Base-by-base conservation (phyloP, 73 alveolate species). In the Effrenium voratum region DNA sequence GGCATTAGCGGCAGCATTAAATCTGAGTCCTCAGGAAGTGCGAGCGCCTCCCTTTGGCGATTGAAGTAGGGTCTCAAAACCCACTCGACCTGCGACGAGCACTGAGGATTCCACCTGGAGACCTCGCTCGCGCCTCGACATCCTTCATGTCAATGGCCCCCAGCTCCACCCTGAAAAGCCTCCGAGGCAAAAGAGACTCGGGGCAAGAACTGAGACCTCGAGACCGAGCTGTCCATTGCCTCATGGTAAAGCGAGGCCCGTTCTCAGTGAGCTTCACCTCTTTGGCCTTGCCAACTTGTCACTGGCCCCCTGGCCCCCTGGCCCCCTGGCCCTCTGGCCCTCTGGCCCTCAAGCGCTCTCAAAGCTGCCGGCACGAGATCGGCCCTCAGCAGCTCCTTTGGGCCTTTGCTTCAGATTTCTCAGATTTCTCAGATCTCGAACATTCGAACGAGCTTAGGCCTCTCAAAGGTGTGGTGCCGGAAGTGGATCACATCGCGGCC, bases 161-260 rank as follows among this genome's bases (percentile, higher is more conserved):
- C 44, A 99, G 99, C 52, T 99, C 99, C 57, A 99, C 99, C 91
- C 99, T 99, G 84, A 99, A 99, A 24, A 99, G 99, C 99, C 95
- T 87, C 79, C 28, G 36, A 12, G 24, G 60, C 41, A 40, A 41
- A 4, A 47, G 46, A 12, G 40, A 66, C 79, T 66, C 26, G 40
- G n/a, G 26, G 43, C 77, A 66, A 8, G 19, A 12, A 24, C 6
- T 36, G 32, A 15, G n/a, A 38, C 50, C 26, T 0, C 83, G 10
- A 40, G 28, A 47, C 50, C 30, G 32, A 28, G 32, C 16, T 5
- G 52, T 38, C 12, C 49, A 34, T 45, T 41, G 8, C 95, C 99
- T 99, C 99, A 99, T 97, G 95, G 99, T 99, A 99, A 99, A 99
- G 93, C 99, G 99, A 5, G 99, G 99, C 6, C 99, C 99, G 66